A percentile compares a stretch with the other conserved stretches of the same genome.
Evolutionary conservation across 331 rosid genomes (phyloP).

Genomic region (Rhamnella rubrinervis): DNA sequence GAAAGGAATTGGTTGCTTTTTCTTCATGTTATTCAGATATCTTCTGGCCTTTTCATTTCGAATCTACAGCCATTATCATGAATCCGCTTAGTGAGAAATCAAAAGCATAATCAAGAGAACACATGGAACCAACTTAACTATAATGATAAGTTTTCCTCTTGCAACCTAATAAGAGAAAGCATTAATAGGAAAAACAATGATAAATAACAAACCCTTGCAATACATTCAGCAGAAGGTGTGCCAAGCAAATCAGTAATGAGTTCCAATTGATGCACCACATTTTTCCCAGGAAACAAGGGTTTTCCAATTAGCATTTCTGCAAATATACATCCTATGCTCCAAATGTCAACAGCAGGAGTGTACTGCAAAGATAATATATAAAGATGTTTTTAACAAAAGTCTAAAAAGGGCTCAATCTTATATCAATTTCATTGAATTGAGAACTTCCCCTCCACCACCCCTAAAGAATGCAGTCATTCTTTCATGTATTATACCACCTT

Average conservation of each 20-base stretch:
- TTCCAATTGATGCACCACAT: constrained; percentile 60
- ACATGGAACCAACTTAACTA: not conserved
- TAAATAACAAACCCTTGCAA: constrained; percentile 40
- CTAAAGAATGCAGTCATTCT: too few relatives aligned
- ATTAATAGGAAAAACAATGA: not conserved
- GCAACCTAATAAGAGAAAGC: not conserved
- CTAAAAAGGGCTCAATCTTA: not conserved
- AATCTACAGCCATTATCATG: constrained; percentile 40
- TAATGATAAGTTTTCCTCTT: not conserved
- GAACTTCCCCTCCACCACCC: not conserved
- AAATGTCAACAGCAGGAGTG: constrained; percentile 69
- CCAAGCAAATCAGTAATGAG: constrained; percentile 63
- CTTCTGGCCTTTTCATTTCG: constrained; percentile 65
- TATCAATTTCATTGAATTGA: not conserved
- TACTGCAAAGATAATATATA: constrained; percentile 42
- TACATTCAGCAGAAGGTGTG: constrained; percentile 51
- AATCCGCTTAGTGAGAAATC: constrained; percentile 2
- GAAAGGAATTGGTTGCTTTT: constrained; percentile 48
- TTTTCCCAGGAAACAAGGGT: constrained; percentile 59
- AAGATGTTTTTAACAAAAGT: constrained; percentile 6
- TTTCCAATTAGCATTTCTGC: constrained; percentile 60
- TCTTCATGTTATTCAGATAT: constrained; percentile 50
- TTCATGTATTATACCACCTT: too few relatives aligned
- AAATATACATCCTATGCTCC: constrained; percentile 80
- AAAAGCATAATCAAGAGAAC: constrained; percentile 3